phyloP scores from a whole-genome alignment of 495 filamentous ascomycete genomes.

The Jackrogersella minutella region DNA sequence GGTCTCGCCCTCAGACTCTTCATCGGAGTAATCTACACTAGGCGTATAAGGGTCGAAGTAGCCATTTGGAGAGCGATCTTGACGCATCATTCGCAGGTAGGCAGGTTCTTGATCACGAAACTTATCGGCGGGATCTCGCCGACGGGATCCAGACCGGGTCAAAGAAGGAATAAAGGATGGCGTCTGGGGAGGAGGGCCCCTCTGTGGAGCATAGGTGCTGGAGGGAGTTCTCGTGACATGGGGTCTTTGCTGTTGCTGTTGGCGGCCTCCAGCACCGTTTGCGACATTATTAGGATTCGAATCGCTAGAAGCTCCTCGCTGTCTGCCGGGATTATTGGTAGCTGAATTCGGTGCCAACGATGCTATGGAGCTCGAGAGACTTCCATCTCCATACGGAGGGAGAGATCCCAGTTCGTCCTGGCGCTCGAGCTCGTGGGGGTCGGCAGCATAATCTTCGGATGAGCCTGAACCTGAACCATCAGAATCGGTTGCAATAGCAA shows the following conservation, averaged over 20 bases:
- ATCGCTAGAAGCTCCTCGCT: slow-evolving; percentile 32
- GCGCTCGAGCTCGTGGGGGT: slow-evolving; percentile 56
- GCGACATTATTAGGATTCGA: slow-evolving; percentile 20
- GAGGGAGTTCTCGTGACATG: slow-evolving; percentile 54
- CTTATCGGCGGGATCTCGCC: slow-evolving; percentile 79
- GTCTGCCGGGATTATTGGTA: slow-evolving; percentile 50
- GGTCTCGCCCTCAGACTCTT: slow-evolving; percentile 84
- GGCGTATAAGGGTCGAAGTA: slow-evolving; percentile 79
- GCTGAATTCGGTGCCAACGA: slow-evolving; percentile 49
- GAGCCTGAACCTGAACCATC: slow-evolving; percentile 69
- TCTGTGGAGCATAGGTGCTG: slow-evolving; percentile 59
- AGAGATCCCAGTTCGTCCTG: slow-evolving; percentile 56
- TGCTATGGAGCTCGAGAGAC: slow-evolving; percentile 47
- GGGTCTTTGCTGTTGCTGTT: slow-evolving; percentile 34
- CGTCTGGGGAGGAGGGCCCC: slow-evolving; percentile 44
- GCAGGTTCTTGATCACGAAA: slow-evolving; percentile 60
- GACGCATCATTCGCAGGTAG: slow-evolving; percentile 58
- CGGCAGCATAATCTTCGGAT: slow-evolving; percentile 65
- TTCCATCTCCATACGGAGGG: slow-evolving; percentile 50
- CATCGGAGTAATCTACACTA: slow-evolving; percentile 72
- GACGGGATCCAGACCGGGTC: slow-evolving; percentile 75
- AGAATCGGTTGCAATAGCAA: slow-evolving; percentile 64
- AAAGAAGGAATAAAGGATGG: slow-evolving; percentile 49
- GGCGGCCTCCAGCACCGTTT: slow-evolving; percentile 36
- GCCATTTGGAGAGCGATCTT: slow-evolving; percentile 69